A percentile compares a stretch with the other conserved stretches of the same genome.
These are phyloP conservation scores for Neofusicoccum parvum DNA, from an alignment of 2,329 filamentous ascomycete species.

Conservation along the genomic window DNA sequence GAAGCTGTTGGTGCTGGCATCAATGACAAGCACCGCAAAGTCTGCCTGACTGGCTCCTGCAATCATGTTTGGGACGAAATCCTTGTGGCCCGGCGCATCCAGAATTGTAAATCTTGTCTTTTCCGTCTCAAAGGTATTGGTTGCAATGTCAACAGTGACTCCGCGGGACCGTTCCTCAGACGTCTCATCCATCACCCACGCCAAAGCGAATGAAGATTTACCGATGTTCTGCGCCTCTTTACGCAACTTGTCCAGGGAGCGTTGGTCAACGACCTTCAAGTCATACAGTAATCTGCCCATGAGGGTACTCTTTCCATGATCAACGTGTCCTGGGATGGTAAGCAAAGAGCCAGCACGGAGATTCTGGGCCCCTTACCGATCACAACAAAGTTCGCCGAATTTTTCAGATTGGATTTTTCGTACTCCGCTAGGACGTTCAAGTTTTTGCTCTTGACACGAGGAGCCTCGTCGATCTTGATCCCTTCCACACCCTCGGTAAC, in stretches of 20 bases:
- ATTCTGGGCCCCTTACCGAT: constrained; percentile 63
- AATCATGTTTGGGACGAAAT: constrained; percentile 99
- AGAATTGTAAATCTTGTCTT: constrained; percentile 88
- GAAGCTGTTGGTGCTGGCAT: constrained; percentile 86
- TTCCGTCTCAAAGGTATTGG: constrained; percentile 89
- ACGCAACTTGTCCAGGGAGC: constrained; percentile 84
- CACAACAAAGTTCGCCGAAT: constrained; percentile 86
- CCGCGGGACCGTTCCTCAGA: constrained; percentile 86
- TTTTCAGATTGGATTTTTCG: constrained; percentile 73
- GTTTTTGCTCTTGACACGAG: constrained; percentile 70
- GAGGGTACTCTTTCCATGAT: constrained; percentile 95
- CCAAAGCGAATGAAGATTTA: constrained; percentile 92
- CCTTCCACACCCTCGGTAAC: constrained; percentile 52
- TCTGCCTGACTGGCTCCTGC: constrained; percentile 94
- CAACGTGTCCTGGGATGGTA: constrained; percentile 73
- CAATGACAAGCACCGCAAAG: constrained; percentile 91
- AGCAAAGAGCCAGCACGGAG: background rate
- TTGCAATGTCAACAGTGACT: constrained; percentile 96
- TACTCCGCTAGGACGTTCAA: constrained; percentile 83
- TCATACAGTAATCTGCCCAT: constrained; percentile 95
- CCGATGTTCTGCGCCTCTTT: constrained; percentile 89
- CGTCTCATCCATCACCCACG: constrained; percentile 94
- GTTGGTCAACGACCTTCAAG: constrained; percentile 81
- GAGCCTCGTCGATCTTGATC: constrained; percentile 52
- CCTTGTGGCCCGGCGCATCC: constrained; percentile 89